Evolutionary conservation across 2,329 filamentous ascomycete species (phyloP).

Genomic region (Pseudocercospora crystallina): DNA sequence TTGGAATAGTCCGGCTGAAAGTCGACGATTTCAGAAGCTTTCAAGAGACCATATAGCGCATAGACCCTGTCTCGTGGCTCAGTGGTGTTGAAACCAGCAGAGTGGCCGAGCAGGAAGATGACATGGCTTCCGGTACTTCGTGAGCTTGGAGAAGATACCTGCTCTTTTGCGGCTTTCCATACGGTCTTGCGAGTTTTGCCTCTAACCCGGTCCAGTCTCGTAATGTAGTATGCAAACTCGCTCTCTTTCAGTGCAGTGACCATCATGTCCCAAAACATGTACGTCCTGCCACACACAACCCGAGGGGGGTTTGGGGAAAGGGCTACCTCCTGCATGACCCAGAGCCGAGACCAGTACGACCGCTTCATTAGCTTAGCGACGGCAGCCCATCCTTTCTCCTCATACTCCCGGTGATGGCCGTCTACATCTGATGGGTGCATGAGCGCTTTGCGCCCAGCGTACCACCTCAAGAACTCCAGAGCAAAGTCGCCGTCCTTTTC

Average conservation of each 20-base stretch:
- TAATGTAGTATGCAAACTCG: neutral
- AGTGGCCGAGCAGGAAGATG: neutral
- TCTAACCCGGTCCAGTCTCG: neutral
- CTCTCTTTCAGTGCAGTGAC: neutral
- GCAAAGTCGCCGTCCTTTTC: neutral
- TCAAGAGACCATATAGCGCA: neutral
- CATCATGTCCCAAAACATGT: neutral
- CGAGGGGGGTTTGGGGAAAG: too few relatives aligned
- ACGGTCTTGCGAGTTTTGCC: neutral
- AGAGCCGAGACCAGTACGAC: neutral
- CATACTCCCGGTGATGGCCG: neutral
- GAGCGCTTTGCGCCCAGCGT: neutral
- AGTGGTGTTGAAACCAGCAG: conserved; percentile 4
- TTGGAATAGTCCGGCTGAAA: neutral
- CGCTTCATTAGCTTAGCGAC: neutral
- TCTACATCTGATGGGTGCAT: neutral
- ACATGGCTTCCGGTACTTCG: too few relatives aligned
- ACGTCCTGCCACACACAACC: too few relatives aligned
- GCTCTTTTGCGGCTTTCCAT: neutral
- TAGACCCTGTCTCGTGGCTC: neutral
- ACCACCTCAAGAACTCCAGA: neutral
- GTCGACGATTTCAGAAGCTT: neutral
- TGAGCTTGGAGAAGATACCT: too few relatives aligned
- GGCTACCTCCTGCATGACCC: neutral
- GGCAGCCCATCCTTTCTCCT: neutral